Evolutionary conservation across 768 basidiomycete genomes (phyloP).

Genomic region (Dioszegia aurantiaca): DNA sequence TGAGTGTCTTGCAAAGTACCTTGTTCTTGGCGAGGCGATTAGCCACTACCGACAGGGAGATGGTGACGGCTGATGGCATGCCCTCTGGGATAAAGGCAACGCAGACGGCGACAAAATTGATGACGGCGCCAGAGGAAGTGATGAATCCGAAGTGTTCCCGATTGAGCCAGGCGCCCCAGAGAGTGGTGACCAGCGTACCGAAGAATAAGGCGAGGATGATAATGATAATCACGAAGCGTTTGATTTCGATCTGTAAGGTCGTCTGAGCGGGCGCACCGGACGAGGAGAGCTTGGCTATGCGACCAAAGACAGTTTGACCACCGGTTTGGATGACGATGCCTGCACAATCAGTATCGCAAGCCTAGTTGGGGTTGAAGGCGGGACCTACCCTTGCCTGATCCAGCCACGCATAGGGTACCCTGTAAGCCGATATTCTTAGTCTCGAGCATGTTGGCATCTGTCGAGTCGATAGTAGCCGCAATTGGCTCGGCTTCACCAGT

Average conservation of each 20-base stretch:
- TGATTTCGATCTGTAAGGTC: conserved; percentile 60
- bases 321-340: conserved; percentile 47
- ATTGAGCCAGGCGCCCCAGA: conserved; percentile 55
- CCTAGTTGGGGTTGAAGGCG: background rate
- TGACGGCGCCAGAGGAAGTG: conserved; percentile 58
- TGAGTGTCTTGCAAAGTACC: conserved; percentile 61
- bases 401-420: conserved; percentile 46
- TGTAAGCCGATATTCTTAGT: conserved; percentile 64
- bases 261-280: conserved; percentile 55
- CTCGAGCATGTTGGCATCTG: conserved; percentile 57
- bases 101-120: conserved; percentile 61
- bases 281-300: conserved; percentile 60
- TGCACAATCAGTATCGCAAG: background rate
- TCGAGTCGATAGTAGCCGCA: conserved; percentile 53
- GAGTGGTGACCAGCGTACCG: conserved; percentile 58
- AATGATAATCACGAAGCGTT: conserved; percentile 61
- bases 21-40: conserved; percentile 59
- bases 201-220: conserved; percentile 56
- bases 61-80: conserved; percentile 44
- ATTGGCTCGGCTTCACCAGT: conserved; percentile 57
- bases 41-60: conserved; percentile 51
- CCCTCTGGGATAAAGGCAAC: conserved; percentile 60
- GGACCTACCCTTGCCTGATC: conserved; percentile 35
- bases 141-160: conserved; percentile 54
- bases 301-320: conserved; percentile 54